phyloP scores from a whole-genome alignment of 345 rosid genomes.

The Gossypium arboreum region DNA sequence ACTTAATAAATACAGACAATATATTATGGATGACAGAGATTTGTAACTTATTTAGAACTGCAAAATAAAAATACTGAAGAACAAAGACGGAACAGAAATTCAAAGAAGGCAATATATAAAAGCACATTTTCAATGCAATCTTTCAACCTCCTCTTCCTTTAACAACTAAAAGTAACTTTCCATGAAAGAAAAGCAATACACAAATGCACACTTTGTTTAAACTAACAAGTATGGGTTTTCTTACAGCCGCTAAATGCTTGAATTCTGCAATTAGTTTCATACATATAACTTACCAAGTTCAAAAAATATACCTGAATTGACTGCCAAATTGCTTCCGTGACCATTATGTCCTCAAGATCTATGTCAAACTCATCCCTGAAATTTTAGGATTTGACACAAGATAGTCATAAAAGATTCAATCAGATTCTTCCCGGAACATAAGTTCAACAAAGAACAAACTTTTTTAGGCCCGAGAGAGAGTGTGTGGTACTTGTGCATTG shows the following conservation, averaged over 20 bases:
- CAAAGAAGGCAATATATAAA: background rate
- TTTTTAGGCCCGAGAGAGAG: background rate
- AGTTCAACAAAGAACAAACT: background rate
- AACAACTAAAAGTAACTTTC: background rate
- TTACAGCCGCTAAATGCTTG: background rate
- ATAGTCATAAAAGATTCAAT: background rate
- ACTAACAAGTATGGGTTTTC: background rate
- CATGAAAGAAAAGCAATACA: background rate
- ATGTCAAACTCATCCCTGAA: conserved; percentile 83
- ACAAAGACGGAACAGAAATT: background rate
- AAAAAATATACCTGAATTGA: conserved; percentile 68
- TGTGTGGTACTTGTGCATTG: background rate
- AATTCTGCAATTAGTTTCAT: conserved; percentile 3
- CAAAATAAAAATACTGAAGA: background rate
- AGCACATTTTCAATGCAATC: background rate
- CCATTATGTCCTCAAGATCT: conserved; percentile 98
- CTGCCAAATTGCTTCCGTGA: conserved; percentile 96
- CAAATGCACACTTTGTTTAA: background rate
- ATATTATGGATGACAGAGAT: background rate
- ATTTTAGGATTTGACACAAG: conserved; percentile 16
- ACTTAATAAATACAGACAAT: background rate
- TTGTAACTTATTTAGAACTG: background rate
- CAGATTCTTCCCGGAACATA: background rate
- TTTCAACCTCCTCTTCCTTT: background rate
- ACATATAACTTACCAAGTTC: background rate